Evolutionary conservation across 169 alveolate species (phyloP).

Genomic region (Eimeria tenella): DNA sequence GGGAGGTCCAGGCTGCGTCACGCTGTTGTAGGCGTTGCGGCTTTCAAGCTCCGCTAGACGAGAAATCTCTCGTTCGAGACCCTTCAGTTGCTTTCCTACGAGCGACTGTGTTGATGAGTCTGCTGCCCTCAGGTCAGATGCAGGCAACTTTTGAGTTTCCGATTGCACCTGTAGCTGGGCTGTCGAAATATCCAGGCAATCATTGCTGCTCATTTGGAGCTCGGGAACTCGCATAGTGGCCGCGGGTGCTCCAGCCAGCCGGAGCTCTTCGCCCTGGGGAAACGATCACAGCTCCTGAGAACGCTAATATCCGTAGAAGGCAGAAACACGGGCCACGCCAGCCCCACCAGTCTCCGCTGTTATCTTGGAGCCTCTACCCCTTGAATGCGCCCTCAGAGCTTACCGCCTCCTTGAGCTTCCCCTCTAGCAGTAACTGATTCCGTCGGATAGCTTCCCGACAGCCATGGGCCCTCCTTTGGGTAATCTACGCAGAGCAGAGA

Average conservation of each 20-base stretch:
- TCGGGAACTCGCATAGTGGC: background rate
- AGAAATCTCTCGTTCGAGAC: slow-evolving; percentile 11
- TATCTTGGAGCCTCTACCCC: background rate
- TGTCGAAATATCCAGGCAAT: too few species aligned
- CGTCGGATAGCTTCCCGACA: slow-evolving; percentile 76
- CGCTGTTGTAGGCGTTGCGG: slow-evolving; percentile 16
- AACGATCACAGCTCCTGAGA: background rate
- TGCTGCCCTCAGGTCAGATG: too few species aligned
- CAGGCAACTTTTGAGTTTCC: too few species aligned
- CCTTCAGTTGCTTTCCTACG: slow-evolving; percentile 24
- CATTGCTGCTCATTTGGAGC: background rate
- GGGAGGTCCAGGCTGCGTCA: slow-evolving; percentile 46
- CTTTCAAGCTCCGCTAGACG: slow-evolving; percentile 31
- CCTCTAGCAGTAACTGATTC: slow-evolving; percentile 63
- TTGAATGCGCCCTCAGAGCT: background rate
- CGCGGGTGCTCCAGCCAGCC: background rate
- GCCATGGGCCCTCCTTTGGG: slow-evolving; percentile 71
- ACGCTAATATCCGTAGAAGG: background rate
- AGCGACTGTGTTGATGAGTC: background rate
- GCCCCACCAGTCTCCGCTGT: background rate
- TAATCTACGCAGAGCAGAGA: slow-evolving; percentile 47
- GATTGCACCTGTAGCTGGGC: background rate
- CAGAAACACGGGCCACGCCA: background rate
- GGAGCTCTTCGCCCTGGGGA: slow-evolving; percentile 27
- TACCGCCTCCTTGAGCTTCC: slow-evolving; percentile 64